These are phyloP conservation scores for Baudoinia panamericana DNA, from an alignment of 495 filamentous ascomycete genomes.

Conservation along the genomic window DNA sequence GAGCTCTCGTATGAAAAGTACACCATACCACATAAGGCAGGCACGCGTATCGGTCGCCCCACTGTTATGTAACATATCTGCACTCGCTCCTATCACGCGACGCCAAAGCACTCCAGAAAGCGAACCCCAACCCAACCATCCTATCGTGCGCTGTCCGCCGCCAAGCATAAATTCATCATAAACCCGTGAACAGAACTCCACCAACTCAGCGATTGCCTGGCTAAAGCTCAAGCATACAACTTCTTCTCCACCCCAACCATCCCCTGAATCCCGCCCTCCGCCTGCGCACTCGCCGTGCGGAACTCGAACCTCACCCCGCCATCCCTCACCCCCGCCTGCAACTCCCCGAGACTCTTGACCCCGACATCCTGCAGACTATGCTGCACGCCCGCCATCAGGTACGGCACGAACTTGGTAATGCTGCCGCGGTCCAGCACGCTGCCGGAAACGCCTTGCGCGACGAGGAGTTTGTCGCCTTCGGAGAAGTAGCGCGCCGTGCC, in stretches of 20 bases:
- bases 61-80: too few species aligned
- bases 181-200: too few species aligned
- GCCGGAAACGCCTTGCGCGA: constrained; percentile 89
- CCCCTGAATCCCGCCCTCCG: constrained; percentile 89
- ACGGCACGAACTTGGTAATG: constrained; percentile 87
- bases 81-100: too few species aligned
- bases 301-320: constrained; percentile 86
- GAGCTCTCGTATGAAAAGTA: too few species aligned
- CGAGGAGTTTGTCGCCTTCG: constrained; percentile 83
- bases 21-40: too few species aligned
- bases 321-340: constrained; percentile 62
- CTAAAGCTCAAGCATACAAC: constrained; percentile 49
- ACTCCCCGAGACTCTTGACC: constrained; percentile 55
- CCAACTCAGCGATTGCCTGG: too few species aligned
- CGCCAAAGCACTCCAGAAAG: too few species aligned
- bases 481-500: constrained; percentile 98
- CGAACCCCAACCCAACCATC: too few species aligned
- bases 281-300: constrained; percentile 81
- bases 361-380: constrained; percentile 96
- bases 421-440: constrained; percentile 61
- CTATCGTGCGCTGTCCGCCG: too few species aligned
- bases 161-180: too few species aligned
- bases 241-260: constrained; percentile 99
- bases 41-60: too few species aligned
- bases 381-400: constrained; percentile 87